These are phyloP conservation scores for Pestalotiopsis sp. DNA, from an alignment of 2,329 filamentous ascomycete genomes.

Conservation along the genomic window DNA sequence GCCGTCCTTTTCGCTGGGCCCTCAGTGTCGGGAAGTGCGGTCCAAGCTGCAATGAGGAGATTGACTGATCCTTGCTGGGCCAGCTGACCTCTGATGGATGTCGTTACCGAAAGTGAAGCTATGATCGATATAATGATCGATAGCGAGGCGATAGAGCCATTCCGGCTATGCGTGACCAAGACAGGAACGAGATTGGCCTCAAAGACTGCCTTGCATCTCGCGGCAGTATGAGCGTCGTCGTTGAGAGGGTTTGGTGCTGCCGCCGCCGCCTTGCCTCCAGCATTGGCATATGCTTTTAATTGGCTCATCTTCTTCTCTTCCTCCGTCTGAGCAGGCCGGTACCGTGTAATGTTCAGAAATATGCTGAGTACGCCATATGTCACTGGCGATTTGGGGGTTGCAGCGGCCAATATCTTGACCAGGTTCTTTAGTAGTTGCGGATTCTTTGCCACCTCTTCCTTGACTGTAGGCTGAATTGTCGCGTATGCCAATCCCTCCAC, in stretches of 20 bases:
- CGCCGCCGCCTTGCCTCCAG: constrained; percentile 68
- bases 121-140: constrained; percentile 77
- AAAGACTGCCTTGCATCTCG: constrained; percentile 78
- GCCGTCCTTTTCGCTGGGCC: constrained; percentile 57
- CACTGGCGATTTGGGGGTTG: constrained; percentile 67
- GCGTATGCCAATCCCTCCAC: constrained; percentile 93
- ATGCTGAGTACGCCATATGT: constrained; percentile 88
- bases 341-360: constrained; percentile 81
- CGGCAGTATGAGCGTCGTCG: constrained; percentile 74
- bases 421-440: constrained; percentile 69
- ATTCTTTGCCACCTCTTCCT: constrained; percentile 78
- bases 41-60: constrained; percentile 74
- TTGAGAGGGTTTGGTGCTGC: constrained; percentile 68
- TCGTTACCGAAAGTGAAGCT: constrained; percentile 74
- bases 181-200: constrained; percentile 78
- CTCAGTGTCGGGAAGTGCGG: constrained; percentile 59
- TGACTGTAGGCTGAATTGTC: constrained; percentile 82
- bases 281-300: constrained; percentile 92
- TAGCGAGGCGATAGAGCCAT: constrained; percentile 71
- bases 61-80: constrained; percentile 94
- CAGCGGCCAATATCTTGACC: constrained; percentile 62
- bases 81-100: constrained; percentile 74
- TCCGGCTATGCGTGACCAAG: constrained; percentile 75
- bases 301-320: constrained; percentile 92
- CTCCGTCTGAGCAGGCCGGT: constrained; percentile 76